A percentile compares a stretch with the other conserved stretches of the same genome.
Evolutionary conservation across 164 flowering plant species (phyloP).

Genomic region (Santalum album): DNA sequence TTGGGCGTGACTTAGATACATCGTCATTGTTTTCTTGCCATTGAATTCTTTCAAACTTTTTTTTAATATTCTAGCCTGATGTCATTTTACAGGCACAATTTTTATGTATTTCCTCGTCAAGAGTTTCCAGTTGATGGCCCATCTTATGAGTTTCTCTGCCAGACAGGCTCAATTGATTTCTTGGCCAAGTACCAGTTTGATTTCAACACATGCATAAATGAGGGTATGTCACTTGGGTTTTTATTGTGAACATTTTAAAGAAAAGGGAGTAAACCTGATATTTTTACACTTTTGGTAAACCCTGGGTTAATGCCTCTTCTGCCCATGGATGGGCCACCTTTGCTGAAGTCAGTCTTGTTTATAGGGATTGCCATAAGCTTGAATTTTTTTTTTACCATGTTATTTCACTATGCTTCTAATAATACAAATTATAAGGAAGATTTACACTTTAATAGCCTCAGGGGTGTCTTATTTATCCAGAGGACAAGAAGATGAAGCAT

Average conservation of each 20-base stretch:
- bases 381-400: neutral
- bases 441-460: constrained; percentile 50
- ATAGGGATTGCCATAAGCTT: neutral
- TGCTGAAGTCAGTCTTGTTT: neutral
- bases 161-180: constrained; percentile 78
- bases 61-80: too few relatives aligned
- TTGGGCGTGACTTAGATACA: too few relatives aligned
- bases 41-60: too few relatives aligned
- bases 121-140: constrained; percentile 45
- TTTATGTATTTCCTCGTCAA: constrained; percentile 83
- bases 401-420: neutral
- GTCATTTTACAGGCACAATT: constrained; percentile 61
- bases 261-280: neutral
- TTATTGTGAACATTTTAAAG: neutral
- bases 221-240: constrained; percentile 38
- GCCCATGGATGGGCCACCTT: too few relatives aligned
- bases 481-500: constrained; percentile 72
- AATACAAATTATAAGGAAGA: constrained; percentile 14
- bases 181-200: constrained; percentile 84
- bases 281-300: neutral
- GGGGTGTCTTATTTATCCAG: constrained; percentile 97
- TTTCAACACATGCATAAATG: constrained; percentile 77
- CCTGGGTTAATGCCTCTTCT: too few relatives aligned
- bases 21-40: too few relatives aligned
- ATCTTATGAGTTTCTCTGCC: constrained; percentile 72